phyloP scores from a whole-genome alignment of 139 green algal species.

The Zygnema circumcarinatum region DNA sequence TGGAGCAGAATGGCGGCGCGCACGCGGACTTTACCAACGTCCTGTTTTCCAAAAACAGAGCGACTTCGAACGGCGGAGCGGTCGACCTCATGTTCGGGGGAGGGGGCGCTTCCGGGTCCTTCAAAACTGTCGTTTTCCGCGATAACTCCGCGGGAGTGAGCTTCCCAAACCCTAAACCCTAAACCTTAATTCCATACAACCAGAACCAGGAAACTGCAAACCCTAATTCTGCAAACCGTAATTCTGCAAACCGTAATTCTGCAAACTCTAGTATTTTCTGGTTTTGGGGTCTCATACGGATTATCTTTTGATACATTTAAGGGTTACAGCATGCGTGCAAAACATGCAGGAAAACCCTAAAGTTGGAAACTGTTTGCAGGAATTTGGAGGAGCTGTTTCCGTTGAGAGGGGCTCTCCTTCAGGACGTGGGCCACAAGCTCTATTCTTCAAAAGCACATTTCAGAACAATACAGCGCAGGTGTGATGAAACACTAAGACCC shows the following conservation, averaged over 20 bases:
- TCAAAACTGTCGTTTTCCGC: neutral
- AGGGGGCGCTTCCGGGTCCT: neutral
- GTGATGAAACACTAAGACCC: neutral
- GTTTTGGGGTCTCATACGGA: neutral
- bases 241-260: neutral
- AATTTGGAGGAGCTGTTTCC: conserved; percentile 18
- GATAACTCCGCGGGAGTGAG: conserved; percentile 14
- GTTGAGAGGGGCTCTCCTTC: neutral
- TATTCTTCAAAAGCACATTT: neutral
- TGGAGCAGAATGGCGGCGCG: neutral
- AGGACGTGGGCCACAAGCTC: neutral
- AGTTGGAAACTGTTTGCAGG: too few species aligned
- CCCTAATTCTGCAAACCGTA: too few species aligned
- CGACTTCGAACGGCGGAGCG: neutral
- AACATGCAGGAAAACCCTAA: too few species aligned
- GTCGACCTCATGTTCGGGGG: conserved; percentile 10
- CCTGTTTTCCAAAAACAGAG: conserved; percentile 1
- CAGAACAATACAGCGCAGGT: neutral
- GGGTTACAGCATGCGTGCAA: too few species aligned
- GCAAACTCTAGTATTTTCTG: neutral
- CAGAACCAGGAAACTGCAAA: too few species aligned
- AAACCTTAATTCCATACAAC: too few species aligned
- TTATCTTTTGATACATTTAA: neutral
- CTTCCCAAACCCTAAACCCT: neutral
- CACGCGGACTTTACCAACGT: conserved; percentile 17